Evolutionary conservation across 2,329 filamentous ascomycete genomes (phyloP), one percentile per base, ranked within the genome.

Genomic region (Trichoderma sp.): DNA sequence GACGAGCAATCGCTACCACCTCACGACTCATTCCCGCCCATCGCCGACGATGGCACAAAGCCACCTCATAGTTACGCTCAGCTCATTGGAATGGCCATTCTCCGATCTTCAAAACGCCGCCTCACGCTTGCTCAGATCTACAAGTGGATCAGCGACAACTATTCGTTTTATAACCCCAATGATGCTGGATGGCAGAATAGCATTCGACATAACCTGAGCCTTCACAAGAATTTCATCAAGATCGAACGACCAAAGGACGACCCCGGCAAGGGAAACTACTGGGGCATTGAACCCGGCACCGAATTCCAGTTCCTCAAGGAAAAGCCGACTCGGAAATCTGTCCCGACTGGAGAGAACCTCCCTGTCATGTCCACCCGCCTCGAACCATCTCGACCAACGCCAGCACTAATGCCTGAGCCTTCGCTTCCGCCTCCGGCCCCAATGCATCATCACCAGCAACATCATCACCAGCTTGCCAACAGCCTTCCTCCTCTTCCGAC

Each of bases 121-220:
- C 85, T 98, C 71, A 98, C 96, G 1, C 86, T 99, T 21, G 90
- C 94, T 30, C 94, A 97, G 79, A 99, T 99, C 74, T 99, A 98
- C 86, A 97, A 97, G 78, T 99, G 96, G 95, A 98, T 99, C 75
- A 96, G 93, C n/a, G 93, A 96, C 78, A 94, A 91, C 21, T 98
- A 92, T 78, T 90, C 88, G 5, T 97, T 95, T 81, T 99, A 98
- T 83, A 90, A 88, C 73, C 87, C 89, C 54, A 87, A 90, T 68
- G 94, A 97, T 75, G 89, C 92, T 13, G 95, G 96, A 71, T 99
- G 96, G 96, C 95, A 98, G 81, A 99, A 99, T 80, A 98, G 96
- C 82, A 99, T 99, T 78, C 91, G 96, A 39, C 96, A 99, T 81
- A 99, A 99, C 75, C 88, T 99, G 39, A 97, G 94, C 77, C 85